Percentiles rank a stretch among this genome's conserved stretches.
Conservation (phyloP, 192 early-diverging fungal species). For the Linderina pennispora region DNA sequence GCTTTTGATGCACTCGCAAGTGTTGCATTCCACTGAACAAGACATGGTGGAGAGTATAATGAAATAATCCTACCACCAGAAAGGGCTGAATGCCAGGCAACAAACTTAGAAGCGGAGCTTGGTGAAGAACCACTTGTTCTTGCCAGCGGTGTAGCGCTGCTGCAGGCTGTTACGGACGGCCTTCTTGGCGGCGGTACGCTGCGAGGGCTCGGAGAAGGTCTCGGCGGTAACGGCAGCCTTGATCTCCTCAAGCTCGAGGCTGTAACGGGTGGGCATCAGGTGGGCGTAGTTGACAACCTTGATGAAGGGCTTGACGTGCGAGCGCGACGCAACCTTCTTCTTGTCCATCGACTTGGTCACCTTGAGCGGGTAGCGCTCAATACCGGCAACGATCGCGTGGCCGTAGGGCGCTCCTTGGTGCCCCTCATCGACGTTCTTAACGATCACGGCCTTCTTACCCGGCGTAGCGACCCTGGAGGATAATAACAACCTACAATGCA, state of each 20-base stretch:
- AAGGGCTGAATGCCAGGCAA: no score
- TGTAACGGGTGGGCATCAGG: slow-evolving; percentile 99
- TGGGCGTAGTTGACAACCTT: slow-evolving; percentile 99
- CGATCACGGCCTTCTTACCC: slow-evolving; percentile 99
- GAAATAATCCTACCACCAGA: no score
- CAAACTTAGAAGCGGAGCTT: slow-evolving; percentile 97
- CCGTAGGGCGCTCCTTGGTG: slow-evolving; percentile 94
- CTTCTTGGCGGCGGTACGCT: slow-evolving; percentile 86
- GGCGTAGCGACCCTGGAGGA: slow-evolving; percentile 97
- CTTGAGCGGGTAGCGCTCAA: slow-evolving; percentile 96
- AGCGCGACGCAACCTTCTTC: slow-evolving; percentile 94
- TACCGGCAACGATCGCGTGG: slow-evolving; percentile 97
- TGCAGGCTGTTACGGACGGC: slow-evolving; percentile 93
- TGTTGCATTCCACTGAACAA: no score
- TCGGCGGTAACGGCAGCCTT: slow-evolving; percentile 83
- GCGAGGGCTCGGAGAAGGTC: slow-evolving; percentile 91
- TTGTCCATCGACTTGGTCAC: slow-evolving; percentile 93
- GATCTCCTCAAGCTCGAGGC: slow-evolving; percentile 90
- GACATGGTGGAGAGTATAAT: no score
- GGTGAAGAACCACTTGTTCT: slow-evolving; percentile 99
- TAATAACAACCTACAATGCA: slow-evolving; percentile 86
- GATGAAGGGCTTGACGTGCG: slow-evolving; percentile 98
- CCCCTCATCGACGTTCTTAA: slow-evolving; percentile 95
- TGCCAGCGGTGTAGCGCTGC: slow-evolving; percentile 96
- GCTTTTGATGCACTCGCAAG: no score